Evolutionary conservation across 352 stramenopile genomes (phyloP), one percentile per base, ranked within the genome.

Genomic region (Phytophthora cryptogea): DNA sequence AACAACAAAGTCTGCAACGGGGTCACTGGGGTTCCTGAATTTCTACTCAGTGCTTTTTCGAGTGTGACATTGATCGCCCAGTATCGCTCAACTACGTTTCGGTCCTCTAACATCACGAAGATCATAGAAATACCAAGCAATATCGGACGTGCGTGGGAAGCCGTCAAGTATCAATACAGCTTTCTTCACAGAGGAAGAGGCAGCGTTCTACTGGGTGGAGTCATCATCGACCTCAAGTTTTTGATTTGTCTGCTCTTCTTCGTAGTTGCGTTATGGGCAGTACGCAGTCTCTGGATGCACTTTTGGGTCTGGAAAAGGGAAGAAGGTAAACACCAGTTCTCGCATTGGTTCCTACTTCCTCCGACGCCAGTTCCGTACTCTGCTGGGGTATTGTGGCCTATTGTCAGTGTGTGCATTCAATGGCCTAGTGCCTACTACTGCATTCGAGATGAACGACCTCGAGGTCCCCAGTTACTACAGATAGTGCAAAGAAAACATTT

Each of bases 31-130:
- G 62, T 74, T 0, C 57, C 70, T 0, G 72, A 80, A 39, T 68
- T 84, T 14, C 23, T 70, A 10, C 66, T 84, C 2, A 76, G 63
- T 11, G 17, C 56, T 0, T 55, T 84, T 8, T 70, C 61, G 11
- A 66, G 50, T 23, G 26, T 71, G 10, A 78, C 59, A 0, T 66
- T 78, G 11, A 52, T 72, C 3, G 66, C 66, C 0, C 70, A 81
- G 33, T 75, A 68, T 39, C 63, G 61, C 0, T 73, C 65, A 6
- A 73, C 65, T 0, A 33, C 33, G 0, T 61, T 73, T 11, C 47
- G 65, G 0, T 69, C 65, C 9, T 20, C 65, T 0, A 61, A 48
- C 9, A 40, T 69, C 6, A 1, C 69, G 8, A 20, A n/a, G n/a
- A 51, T 59, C 5, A 45, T 36, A 2, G 53, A 50, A 30, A 5